Conservation (phyloP, 2,329 filamentous ascomycete species). For the Clathrospora elynae region DNA sequence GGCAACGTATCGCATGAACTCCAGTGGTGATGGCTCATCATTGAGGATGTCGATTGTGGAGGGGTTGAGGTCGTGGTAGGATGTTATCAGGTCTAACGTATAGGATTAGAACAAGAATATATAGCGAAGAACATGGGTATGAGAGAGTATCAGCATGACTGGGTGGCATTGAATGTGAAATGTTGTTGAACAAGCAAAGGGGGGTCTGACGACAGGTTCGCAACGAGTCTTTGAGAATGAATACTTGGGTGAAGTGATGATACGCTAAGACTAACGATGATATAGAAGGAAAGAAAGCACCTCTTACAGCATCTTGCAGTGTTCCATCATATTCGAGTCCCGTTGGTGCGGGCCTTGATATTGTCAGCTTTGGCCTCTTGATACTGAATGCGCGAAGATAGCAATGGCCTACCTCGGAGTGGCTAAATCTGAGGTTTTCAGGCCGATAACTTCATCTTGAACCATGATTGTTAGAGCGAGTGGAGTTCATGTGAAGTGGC, state of each 20-base stretch:
- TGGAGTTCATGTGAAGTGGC: slow-evolving; percentile 2
- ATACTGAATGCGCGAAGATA: neutral
- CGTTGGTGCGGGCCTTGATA: slow-evolving; percentile 36
- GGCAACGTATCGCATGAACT: slow-evolving; percentile 79
- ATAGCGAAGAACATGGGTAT: neutral
- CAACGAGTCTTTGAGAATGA: too few relatives aligned
- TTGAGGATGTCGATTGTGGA: slow-evolving; percentile 63
- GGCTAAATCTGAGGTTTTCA: slow-evolving; percentile 22
- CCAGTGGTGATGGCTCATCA: slow-evolving; percentile 71
- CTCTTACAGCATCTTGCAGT: slow-evolving; percentile 46
- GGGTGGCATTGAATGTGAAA: neutral
- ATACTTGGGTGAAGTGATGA: too few relatives aligned
- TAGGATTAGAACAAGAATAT: slow-evolving; percentile 2
- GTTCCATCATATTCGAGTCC: slow-evolving; percentile 31
- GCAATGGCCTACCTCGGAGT: slow-evolving; percentile 20
- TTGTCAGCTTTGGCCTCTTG: slow-evolving; percentile 5
- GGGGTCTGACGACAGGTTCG: too few relatives aligned
- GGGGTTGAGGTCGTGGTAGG: slow-evolving; percentile 76
- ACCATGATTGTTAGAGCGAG: slow-evolving; percentile 16
- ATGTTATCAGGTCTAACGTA: slow-evolving; percentile 60
- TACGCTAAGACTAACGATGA: neutral
- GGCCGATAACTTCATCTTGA: slow-evolving; percentile 27
- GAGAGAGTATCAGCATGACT: slow-evolving; percentile 9
- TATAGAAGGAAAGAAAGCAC: slow-evolving; percentile 30
- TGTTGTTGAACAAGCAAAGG: neutral